phyloP scores from a whole-genome alignment of 345 rosid species.

The Euphorbia peplus region DNA sequence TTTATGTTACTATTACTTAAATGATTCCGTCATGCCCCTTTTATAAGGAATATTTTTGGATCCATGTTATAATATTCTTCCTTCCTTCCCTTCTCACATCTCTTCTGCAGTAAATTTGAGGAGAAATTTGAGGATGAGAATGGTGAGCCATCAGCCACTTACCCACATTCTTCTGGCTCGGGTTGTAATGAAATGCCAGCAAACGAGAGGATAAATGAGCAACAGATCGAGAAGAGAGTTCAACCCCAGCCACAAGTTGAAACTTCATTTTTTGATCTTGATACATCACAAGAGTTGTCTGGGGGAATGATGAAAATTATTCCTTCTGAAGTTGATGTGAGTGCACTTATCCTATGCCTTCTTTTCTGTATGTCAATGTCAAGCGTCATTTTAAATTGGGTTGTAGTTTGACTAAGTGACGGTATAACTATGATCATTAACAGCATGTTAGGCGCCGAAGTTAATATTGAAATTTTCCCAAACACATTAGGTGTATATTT shows the following conservation, averaged over 20 bases:
- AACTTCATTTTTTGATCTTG: slow-evolving; percentile 47
- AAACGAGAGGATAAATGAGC: slow-evolving; percentile 31
- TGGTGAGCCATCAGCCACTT: slow-evolving; percentile 45
- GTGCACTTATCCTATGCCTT: slow-evolving; percentile 22
- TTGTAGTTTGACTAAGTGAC: too few relatives aligned
- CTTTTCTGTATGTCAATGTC: background rate
- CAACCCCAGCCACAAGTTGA: slow-evolving; percentile 43
- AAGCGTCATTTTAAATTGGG: too few relatives aligned
- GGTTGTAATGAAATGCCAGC: slow-evolving; percentile 58
- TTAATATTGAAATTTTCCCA: too few relatives aligned
- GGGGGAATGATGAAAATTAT: slow-evolving; percentile 92
- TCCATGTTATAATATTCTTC: background rate
- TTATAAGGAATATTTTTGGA: background rate
- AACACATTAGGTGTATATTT: too few relatives aligned
- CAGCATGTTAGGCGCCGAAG: too few relatives aligned
- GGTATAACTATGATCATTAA: too few relatives aligned
- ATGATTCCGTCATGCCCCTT: slow-evolving; percentile 1
- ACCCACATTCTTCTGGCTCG: slow-evolving; percentile 57
- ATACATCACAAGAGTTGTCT: slow-evolving; percentile 59
- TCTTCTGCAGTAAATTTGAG: slow-evolving; percentile 72
- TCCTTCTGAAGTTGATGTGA: slow-evolving; percentile 80
- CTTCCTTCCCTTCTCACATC: background rate
- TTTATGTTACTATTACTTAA: slow-evolving; percentile 3
- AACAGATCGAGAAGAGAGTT: slow-evolving; percentile 38
- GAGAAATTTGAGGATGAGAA: slow-evolving; percentile 80